Conservation (phyloP, 208 protist genomes). For the Trypanosoma rangeli region DNA sequence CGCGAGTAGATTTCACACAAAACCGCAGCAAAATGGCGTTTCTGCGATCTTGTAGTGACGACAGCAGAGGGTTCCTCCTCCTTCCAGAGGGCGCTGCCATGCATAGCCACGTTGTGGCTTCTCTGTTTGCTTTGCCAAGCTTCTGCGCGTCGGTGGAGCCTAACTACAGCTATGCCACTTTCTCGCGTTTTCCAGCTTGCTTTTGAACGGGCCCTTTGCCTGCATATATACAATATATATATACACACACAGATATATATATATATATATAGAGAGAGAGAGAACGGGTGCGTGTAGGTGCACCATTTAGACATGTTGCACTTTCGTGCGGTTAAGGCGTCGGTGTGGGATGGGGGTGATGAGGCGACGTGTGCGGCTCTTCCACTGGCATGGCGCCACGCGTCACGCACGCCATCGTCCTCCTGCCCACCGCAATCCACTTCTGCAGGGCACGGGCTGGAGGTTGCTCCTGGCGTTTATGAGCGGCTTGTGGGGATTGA, state of each 20-base stretch:
- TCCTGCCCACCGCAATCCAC: background rate
- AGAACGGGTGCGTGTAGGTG: background rate
- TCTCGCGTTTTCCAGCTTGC: too few relatives aligned
- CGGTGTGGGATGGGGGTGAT: background rate
- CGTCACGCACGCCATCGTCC: background rate
- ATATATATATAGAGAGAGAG: background rate
- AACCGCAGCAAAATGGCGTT: too few relatives aligned
- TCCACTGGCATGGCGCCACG: slow-evolving; percentile 7
- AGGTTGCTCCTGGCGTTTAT: slow-evolving; percentile 5
- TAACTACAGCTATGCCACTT: background rate
- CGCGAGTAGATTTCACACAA: background rate
- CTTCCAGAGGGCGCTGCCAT: background rate
- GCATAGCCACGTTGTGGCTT: background rate
- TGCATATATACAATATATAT: background rate
- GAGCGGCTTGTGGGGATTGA: slow-evolving; percentile 22
- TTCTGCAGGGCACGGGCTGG: background rate
- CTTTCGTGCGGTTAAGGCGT: slow-evolving; percentile 1
- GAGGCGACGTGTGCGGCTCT: background rate
- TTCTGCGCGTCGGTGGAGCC: background rate
- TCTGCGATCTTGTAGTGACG: too few relatives aligned
- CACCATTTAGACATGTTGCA: background rate
- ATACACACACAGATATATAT: background rate
- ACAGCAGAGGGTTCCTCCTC: too few relatives aligned
- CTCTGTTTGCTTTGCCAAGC: background rate
- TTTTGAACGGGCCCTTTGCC: background rate